Evolutionary conservation across 2,329 filamentous ascomycete genomes (phyloP).

Genomic region (Calonectria honghensis): DNA sequence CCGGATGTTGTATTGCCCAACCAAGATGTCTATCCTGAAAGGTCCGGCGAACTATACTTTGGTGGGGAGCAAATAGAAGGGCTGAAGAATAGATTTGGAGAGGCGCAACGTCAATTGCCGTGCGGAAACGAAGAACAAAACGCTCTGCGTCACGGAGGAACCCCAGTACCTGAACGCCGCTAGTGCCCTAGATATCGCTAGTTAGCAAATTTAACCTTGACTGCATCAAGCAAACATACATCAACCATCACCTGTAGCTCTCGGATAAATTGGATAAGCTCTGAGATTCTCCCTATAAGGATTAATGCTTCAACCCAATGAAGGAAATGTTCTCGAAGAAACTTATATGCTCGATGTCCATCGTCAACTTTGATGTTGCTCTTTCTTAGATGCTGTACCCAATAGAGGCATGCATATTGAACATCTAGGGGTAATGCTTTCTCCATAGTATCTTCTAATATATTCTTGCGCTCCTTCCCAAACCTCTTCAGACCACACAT

Average conservation of each 20-base stretch:
- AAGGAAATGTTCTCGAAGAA: constrained; percentile 41
- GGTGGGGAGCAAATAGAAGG: constrained; percentile 50
- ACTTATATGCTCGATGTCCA: constrained; percentile 40
- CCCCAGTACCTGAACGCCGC: neutral
- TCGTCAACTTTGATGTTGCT: constrained; percentile 54
- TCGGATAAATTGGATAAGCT: constrained; percentile 19
- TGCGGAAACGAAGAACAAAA: constrained; percentile 39
- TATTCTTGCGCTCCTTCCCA: constrained; percentile 11
- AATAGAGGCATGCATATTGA: constrained; percentile 60
- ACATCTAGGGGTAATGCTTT: constrained; percentile 52
- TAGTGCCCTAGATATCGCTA: constrained; percentile 23
- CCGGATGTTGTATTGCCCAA: constrained; percentile 45
- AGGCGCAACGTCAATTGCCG: constrained; percentile 43
- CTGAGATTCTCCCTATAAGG: constrained; percentile 25
- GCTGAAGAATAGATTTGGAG: constrained; percentile 55
- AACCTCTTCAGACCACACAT: constrained; percentile 39
- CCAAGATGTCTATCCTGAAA: constrained; percentile 35
- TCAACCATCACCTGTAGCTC: constrained; percentile 28
- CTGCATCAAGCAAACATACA: constrained; percentile 1
- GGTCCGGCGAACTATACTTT: constrained; percentile 40
- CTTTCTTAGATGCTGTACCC: constrained; percentile 56
- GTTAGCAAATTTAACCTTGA: neutral
- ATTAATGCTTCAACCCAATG: constrained; percentile 48
- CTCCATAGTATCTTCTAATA: neutral
- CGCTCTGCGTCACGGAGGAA: constrained; percentile 47